Conservation (phyloP, 2,329 filamentous ascomycete genomes). For the Shiraia sp. region DNA sequence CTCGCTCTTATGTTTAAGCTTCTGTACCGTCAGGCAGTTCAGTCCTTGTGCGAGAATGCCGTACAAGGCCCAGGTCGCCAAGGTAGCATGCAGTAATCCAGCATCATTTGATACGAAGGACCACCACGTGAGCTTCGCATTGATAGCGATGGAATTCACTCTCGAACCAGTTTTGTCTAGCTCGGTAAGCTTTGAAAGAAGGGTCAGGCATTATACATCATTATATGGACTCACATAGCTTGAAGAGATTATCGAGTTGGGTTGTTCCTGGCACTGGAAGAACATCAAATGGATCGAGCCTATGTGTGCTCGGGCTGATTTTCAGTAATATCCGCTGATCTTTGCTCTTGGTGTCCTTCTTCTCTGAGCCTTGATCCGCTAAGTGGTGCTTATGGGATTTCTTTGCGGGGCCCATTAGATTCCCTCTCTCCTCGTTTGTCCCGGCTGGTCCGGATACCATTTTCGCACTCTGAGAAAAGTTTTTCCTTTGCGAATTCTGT, state of each 20-base stretch:
- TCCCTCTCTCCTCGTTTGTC: background rate
- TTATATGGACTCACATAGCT: slow-evolving; percentile 21
- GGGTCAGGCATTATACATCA: too few relatives aligned
- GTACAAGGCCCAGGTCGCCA: slow-evolving; percentile 36
- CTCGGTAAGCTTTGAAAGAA: background rate
- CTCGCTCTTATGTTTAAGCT: slow-evolving; percentile 28
- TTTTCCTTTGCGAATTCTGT: background rate
- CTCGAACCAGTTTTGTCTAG: slow-evolving; percentile 20
- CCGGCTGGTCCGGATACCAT: background rate
- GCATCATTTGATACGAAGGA: slow-evolving; percentile 25
- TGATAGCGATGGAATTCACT: slow-evolving; percentile 24
- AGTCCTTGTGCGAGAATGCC: slow-evolving; percentile 19
- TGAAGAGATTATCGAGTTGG: slow-evolving; percentile 24
- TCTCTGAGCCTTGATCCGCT: background rate
- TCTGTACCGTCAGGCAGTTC: slow-evolving; percentile 13
- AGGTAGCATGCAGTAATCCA: slow-evolving; percentile 27
- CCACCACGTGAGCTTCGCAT: slow-evolving; percentile 27
- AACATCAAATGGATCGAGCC: slow-evolving; percentile 29
- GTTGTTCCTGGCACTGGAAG: slow-evolving; percentile 26
- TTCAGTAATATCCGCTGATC: slow-evolving; percentile 7
- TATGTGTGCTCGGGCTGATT: slow-evolving; percentile 14
- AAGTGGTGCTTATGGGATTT: background rate
- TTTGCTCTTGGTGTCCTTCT: background rate
- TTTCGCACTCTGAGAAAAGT: background rate
- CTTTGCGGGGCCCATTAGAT: background rate